Conservation (phyloP, 129 eudicot species). For the Silybum marianum region DNA sequence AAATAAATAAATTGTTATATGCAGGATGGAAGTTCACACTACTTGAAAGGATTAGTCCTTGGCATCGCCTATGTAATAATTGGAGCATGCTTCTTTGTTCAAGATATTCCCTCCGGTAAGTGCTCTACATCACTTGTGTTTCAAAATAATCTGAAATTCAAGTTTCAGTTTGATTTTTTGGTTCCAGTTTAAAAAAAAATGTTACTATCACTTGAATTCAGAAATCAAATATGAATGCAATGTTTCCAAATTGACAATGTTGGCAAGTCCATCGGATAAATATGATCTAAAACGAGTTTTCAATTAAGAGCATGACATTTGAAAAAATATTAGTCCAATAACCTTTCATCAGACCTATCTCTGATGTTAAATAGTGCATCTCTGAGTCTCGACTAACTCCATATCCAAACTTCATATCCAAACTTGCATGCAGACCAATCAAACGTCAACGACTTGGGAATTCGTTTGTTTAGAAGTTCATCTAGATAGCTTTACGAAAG, state of each 20-base stretch:
- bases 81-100: slow-evolving; percentile 56
- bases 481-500: neutral
- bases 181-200: neutral
- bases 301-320: neutral
- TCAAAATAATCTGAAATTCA: too few species aligned
- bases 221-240: neutral
- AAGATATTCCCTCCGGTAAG: slow-evolving; percentile 34
- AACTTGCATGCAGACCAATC: slow-evolving; percentile 25
- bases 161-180: neutral
- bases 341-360: too few species aligned
- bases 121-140: neutral
- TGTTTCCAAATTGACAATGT: neutral
- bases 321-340: neutral
- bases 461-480: slow-evolving; percentile 19
- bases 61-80: slow-evolving; percentile 46
- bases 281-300: neutral
- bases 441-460: slow-evolving; percentile 24
- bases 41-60: slow-evolving; percentile 65
- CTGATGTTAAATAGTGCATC: too few species aligned
- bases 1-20: neutral
- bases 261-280: neutral
- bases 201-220: neutral
- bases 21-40: slow-evolving; percentile 75
- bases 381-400: neutral
- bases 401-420: too few species aligned